Conservation (phyloP, 345 rosid species). For the Trapa bicornis region DNA sequence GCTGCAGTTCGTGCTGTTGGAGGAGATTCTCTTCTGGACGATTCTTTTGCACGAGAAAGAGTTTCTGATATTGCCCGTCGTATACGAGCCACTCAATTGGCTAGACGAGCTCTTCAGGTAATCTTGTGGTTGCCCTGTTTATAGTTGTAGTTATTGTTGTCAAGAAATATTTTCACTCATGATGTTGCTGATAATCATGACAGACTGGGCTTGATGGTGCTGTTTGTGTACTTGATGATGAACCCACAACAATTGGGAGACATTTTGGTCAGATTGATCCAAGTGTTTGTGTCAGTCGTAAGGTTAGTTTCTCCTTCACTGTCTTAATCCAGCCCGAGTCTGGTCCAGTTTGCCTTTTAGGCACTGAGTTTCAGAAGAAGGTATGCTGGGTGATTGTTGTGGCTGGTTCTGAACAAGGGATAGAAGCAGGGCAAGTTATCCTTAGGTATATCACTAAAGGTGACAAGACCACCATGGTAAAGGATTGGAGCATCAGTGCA, state of each 20-base stretch:
- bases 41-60: constrained; percentile 97
- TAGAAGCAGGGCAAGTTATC: constrained; percentile 98
- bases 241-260: constrained; percentile 77
- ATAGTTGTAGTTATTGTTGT: background rate
- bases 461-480: constrained; percentile 71
- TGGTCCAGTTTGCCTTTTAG: constrained; percentile 93
- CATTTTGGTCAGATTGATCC: constrained; percentile 74
- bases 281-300: constrained; percentile 62
- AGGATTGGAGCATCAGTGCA: constrained; percentile 95
- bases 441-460: constrained; percentile 86
- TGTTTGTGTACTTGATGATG: constrained; percentile 89
- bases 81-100: constrained; percentile 77
- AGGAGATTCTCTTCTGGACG: constrained; percentile 97
- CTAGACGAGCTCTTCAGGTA: constrained; percentile 88
- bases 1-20: constrained; percentile 99
- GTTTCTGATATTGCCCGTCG: constrained; percentile 92
- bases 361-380: constrained; percentile 88
- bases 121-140: background rate
- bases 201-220: constrained; percentile 84
- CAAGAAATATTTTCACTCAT: background rate
- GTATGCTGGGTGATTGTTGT: constrained; percentile 96
- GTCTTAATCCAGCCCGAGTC: constrained; percentile 95
- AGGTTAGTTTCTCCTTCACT: constrained; percentile 78
- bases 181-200: constrained; percentile 14
- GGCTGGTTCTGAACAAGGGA: constrained; percentile 99